These are phyloP conservation scores for Serendipita sp. DNA, from an alignment of 768 basidiomycete genomes.

Conservation along the genomic window DNA sequence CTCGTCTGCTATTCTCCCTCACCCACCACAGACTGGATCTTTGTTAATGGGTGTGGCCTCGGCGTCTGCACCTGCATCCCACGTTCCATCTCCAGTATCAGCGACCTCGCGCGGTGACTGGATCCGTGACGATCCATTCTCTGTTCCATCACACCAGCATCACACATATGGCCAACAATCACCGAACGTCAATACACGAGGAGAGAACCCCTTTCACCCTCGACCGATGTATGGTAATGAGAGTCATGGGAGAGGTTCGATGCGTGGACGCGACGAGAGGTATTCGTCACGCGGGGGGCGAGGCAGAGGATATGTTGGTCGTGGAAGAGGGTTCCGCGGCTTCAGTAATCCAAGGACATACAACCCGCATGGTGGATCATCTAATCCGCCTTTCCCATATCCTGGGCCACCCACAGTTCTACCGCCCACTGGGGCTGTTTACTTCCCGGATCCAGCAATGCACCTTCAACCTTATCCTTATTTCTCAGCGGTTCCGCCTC, in stretches of 20 bases:
- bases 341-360: constrained; percentile 22
- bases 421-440: neutral
- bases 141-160: constrained; percentile 13
- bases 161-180: neutral
- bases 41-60: neutral
- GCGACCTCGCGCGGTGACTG: neutral
- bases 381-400: constrained; percentile 6
- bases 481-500: neutral
- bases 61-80: neutral
- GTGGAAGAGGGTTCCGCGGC: constrained; percentile 25
- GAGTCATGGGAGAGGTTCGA: constrained; percentile 13
- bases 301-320: constrained; percentile 22
- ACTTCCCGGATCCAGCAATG: neutral
- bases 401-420: neutral
- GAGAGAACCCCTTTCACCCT: neutral
- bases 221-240: constrained; percentile 19
- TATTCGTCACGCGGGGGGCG: constrained; percentile 7
- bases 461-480: neutral
- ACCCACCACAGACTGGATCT: neutral
- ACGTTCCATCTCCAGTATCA: neutral
- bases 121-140: constrained; percentile 21
- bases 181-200: neutral
- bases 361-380: constrained; percentile 9
- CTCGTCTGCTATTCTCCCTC: neutral
- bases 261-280: constrained; percentile 11